These are phyloP conservation scores for Hevea brasiliensis DNA, from an alignment of 345 rosid species.

Conservation along the genomic window DNA sequence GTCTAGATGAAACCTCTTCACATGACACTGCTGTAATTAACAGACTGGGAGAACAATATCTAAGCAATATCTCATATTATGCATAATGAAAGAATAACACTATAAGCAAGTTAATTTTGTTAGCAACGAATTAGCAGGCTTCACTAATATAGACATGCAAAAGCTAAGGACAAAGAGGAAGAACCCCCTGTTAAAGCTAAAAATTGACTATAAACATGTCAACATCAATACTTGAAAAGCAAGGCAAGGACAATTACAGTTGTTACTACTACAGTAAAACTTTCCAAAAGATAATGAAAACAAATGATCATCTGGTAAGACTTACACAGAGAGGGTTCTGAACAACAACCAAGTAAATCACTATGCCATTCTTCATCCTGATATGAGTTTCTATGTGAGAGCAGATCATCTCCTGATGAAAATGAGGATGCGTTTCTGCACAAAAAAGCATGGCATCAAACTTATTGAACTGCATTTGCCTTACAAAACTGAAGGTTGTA, in stretches of 20 bases:
- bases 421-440: slow-evolving; percentile 73
- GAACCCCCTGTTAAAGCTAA: background rate
- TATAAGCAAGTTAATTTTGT: background rate
- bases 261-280: background rate
- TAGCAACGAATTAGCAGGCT: background rate
- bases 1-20: too few species aligned
- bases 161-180: background rate
- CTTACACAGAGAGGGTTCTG: slow-evolving; percentile 90
- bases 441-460: slow-evolving; percentile 22
- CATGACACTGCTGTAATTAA: too few species aligned
- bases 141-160: background rate
- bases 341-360: slow-evolving; percentile 94
- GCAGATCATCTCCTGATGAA: slow-evolving; percentile 69
- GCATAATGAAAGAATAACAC: background rate
- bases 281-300: background rate
- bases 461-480: slow-evolving; percentile 11
- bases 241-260: background rate
- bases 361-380: slow-evolving; percentile 80
- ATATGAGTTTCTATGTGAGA: slow-evolving; percentile 55
- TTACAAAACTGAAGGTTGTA: slow-evolving; percentile 3
- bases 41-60: background rate
- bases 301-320: slow-evolving; percentile 9
- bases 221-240: background rate
- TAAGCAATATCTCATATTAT: background rate
- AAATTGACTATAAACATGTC: background rate